Percentiles rank a stretch among this genome's conserved stretches.
phyloP scores from a whole-genome alignment of 208 protist species.

The Leishmania tropica region DNA sequence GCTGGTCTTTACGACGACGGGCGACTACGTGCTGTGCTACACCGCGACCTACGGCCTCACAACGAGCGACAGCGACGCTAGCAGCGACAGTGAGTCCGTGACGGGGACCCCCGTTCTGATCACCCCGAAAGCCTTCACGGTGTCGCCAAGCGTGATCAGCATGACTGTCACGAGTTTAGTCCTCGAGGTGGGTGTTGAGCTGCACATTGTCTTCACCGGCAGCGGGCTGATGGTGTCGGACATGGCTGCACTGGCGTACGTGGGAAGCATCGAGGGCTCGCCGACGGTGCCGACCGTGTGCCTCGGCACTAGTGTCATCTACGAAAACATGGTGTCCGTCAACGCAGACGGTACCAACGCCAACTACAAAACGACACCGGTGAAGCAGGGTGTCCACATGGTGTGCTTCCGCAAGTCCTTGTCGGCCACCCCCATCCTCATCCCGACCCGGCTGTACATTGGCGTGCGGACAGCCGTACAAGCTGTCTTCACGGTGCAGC shows the following conservation, averaged over 20 bases:
- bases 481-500: constrained; percentile 58
- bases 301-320: constrained; percentile 24
- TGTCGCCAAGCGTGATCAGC: constrained; percentile 47
- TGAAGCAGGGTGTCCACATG: constrained; percentile 49
- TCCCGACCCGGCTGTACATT: constrained; percentile 43
- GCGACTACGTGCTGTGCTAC: constrained; percentile 83
- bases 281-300: constrained; percentile 44
- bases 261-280: constrained; percentile 18
- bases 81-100: not conserved
- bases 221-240: constrained; percentile 45
- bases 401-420: constrained; percentile 56
- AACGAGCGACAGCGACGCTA: not conserved
- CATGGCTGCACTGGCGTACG: constrained; percentile 59
- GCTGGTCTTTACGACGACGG: constrained; percentile 46
- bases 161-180: constrained; percentile 51
- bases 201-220: constrained; percentile 60
- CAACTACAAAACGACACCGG: constrained; percentile 54
- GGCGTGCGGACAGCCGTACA: constrained; percentile 39
- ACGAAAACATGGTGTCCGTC: constrained; percentile 38
- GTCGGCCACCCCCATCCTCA: constrained; percentile 25
- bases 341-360: constrained; percentile 47
- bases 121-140: constrained; percentile 55
- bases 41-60: constrained; percentile 31
- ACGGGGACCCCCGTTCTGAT: constrained; percentile 36
- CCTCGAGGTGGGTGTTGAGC: constrained; percentile 42